Evolutionary conservation across 495 filamentous ascomycete species (phyloP), one percentile per base, ranked within the genome.

Genomic region (Apiosordaria backusii): DNA sequence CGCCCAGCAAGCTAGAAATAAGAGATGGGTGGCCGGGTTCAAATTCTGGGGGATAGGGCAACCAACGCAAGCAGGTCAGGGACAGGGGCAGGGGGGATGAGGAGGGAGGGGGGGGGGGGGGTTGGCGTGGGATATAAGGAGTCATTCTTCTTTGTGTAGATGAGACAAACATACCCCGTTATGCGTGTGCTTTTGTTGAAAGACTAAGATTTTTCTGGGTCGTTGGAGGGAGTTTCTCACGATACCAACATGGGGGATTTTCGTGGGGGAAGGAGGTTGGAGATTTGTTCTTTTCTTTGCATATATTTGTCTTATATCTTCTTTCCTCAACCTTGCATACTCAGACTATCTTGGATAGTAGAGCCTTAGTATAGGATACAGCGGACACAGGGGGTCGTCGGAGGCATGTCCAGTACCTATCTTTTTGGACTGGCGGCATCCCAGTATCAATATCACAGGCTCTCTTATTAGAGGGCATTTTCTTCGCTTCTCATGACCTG

Each of bases 101-200:
- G 13, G 25, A 62, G 19, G 52, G 21, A 3, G 58, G 24, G 27
- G 53, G 53, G 55, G 19, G 52, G 21, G 1, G 58, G 24, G 27
- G 53, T 25, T 15, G 16, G 21, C 60, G 24, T 57, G 53, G 54
- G 23, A 58, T 24, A 18, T 23, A 23, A 24, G 26, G 16, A 59
- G n/a, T 59, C 26, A 4, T 59, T 59, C 16, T 59, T 59, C 26
- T 59, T 18, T 59, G n/a, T n/a, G 26, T 59, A 59, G 57, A 59
- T 23, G 57, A 59, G 57, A 59, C 23, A 25, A 55, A 59, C 57
- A 59, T 59, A 59, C 57, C 57, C 57, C 57, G n/a, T 25, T 25
- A 23, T 26, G 57, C 23, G 57, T 27, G 23, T 59, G 23, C 26
- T 59, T 59, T 59, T 23, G 57, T 22, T 16, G 57, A 18, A 59